phyloP scores from a whole-genome alignment of 2,329 filamentous ascomycete genomes.

The Cladosporium sp. region DNA sequence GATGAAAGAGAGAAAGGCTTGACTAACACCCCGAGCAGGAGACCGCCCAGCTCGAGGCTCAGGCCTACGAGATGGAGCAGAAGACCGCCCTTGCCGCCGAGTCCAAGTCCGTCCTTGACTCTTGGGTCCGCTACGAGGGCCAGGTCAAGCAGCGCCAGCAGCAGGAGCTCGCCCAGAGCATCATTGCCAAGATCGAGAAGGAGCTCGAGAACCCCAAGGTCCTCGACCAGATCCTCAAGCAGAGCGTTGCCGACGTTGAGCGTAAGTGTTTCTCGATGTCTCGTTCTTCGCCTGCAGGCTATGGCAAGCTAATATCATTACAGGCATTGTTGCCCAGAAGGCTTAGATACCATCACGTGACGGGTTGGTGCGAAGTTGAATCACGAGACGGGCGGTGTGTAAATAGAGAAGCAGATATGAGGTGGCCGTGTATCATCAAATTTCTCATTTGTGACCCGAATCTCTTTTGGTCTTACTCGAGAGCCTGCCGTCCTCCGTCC shows the following conservation, averaged over 20 bases:
- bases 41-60: slow-evolving; percentile 90
- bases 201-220: slow-evolving; percentile 97
- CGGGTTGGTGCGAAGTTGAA: neutral
- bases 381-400: slow-evolving; percentile 1
- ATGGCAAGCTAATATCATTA: neutral
- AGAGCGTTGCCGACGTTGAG: slow-evolving; percentile 94
- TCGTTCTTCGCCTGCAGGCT: neutral
- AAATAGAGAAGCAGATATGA: slow-evolving; percentile 13
- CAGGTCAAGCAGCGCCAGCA: slow-evolving; percentile 99
- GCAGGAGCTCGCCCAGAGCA: slow-evolving; percentile 83
- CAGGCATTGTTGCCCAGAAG: slow-evolving; percentile 13
- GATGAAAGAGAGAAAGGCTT: neutral
- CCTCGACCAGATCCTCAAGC: slow-evolving; percentile 95
- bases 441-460: slow-evolving; percentile 13
- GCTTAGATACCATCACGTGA: slow-evolving; percentile 15
- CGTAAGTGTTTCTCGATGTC: slow-evolving; percentile 54
- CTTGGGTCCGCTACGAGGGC: slow-evolving; percentile 96
- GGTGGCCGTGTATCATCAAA: slow-evolving; percentile 13
- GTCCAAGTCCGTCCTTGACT: slow-evolving; percentile 94
- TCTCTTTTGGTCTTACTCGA: neutral
- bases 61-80: slow-evolving; percentile 97
- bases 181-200: slow-evolving; percentile 98
- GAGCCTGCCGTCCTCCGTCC: no score
- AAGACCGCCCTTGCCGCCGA: slow-evolving; percentile 86
- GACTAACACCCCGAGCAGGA: slow-evolving; percentile 56